phyloP scores from a whole-genome alignment of 2,329 filamentous ascomycete genomes.

The Exophiala sp. region DNA sequence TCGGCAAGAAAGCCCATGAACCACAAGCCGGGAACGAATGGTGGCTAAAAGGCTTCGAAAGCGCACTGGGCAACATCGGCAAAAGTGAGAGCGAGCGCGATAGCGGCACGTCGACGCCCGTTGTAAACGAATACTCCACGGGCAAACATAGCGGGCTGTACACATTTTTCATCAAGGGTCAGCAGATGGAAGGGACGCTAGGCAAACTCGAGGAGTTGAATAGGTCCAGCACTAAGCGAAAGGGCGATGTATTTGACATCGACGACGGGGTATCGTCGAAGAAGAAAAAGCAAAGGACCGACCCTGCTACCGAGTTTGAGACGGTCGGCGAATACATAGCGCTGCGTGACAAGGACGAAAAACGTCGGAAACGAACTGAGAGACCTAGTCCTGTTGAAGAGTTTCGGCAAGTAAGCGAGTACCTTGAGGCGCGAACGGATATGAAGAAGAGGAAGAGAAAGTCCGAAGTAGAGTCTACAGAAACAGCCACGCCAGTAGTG shows the following conservation, averaged over 20 bases:
- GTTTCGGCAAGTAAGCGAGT: conserved; percentile 23
- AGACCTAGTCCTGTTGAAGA: conserved; percentile 20
- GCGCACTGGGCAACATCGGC: conserved; percentile 67
- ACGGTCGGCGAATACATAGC: conserved; percentile 18
- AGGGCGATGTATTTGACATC: conserved; percentile 24
- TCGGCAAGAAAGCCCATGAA: conserved; percentile 70
- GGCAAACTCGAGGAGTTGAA: conserved; percentile 29
- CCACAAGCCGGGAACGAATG: conserved; percentile 75
- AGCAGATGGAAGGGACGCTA: conserved; percentile 70
- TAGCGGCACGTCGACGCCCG: conserved; percentile 53
- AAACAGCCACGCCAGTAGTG: background rate
- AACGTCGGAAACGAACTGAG: conserved; percentile 10
- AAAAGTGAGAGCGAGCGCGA: conserved; percentile 49
- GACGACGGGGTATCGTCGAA: background rate
- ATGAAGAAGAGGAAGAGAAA: conserved; percentile 15
- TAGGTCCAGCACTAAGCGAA: conserved; percentile 20
- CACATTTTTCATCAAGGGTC: conserved; percentile 78
- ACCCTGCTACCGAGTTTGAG: conserved; percentile 15
- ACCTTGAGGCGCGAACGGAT: conserved; percentile 17
- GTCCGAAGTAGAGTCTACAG: background rate
- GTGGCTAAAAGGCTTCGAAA: conserved; percentile 95
- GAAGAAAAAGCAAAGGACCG: conserved; percentile 11
- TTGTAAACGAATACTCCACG: conserved; percentile 42
- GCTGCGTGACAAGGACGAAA: conserved; percentile 20
- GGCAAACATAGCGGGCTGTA: conserved; percentile 62